Conservation (phyloP, 305 asterid genomes). For the Fraxinus dipetala region DNA sequence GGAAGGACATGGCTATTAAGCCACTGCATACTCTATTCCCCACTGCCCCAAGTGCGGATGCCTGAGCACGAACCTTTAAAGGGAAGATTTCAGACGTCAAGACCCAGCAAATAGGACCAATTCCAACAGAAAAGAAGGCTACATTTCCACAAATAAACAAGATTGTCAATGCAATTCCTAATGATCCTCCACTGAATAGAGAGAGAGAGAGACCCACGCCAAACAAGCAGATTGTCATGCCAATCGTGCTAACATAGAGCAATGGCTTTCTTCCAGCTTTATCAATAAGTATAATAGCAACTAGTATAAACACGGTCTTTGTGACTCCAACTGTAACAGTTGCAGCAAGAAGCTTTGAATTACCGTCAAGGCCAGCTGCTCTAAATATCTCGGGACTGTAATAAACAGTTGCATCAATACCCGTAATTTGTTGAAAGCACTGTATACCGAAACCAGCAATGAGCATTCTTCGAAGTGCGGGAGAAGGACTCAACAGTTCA, state of each 20-base stretch:
- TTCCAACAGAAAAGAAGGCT: conserved; percentile 84
- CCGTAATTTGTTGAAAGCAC: conserved; percentile 80
- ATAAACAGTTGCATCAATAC: conserved; percentile 89
- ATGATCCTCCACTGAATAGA: conserved; percentile 45
- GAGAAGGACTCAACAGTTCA: conserved; percentile 64
- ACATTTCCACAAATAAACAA: conserved; percentile 78
- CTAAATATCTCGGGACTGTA: conserved; percentile 82
- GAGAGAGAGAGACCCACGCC: conserved; percentile 47
- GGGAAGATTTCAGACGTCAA: conserved; percentile 88
- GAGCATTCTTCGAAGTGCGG: conserved; percentile 66
- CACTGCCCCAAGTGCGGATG: conserved; percentile 85
- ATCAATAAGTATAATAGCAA: conserved; percentile 66
- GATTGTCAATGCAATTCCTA: conserved; percentile 43
- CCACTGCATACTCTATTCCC: conserved; percentile 92
- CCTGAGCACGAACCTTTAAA: conserved; percentile 74
- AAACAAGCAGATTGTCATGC: conserved; percentile 77
- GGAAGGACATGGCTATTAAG: conserved; percentile 79
- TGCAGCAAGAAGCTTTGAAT: conserved; percentile 74
- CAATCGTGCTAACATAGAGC: conserved; percentile 78
- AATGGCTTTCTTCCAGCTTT: conserved; percentile 81
- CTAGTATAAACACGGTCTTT: conserved; percentile 62
- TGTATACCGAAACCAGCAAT: conserved; percentile 87
- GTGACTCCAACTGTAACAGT: conserved; percentile 86
- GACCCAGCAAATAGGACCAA: conserved; percentile 95
- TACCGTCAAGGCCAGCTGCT: conserved; percentile 64